A percentile compares a stretch with the other conserved stretches of the same genome.
These are phyloP conservation scores for Heritiera littoralis DNA, from an alignment of 345 rosid genomes.

Conservation along the genomic window DNA sequence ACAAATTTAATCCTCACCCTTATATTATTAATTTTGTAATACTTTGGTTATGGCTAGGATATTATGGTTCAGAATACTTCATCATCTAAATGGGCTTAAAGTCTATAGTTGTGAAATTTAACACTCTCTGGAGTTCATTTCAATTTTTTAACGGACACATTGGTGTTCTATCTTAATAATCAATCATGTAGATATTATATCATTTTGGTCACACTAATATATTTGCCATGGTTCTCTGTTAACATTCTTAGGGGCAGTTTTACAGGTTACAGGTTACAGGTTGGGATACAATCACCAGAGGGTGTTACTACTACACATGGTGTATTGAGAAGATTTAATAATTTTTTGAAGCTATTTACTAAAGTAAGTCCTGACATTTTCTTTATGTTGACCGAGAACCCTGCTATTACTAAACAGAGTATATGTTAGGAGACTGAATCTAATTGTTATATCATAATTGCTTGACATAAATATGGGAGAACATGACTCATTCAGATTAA, in stretches of 20 bases:
- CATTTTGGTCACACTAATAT: not conserved
- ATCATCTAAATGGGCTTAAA: not conserved
- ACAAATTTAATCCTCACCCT: not conserved
- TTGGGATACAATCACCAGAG: slow-evolving; percentile 88
- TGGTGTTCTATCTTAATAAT: not conserved
- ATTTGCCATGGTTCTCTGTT: slow-evolving; percentile 26
- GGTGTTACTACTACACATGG: slow-evolving; percentile 69
- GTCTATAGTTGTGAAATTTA: not conserved
- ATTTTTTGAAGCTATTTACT: slow-evolving; percentile 78
- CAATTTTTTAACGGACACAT: not conserved
- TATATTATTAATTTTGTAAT: too few species aligned
- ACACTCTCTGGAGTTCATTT: not conserved
- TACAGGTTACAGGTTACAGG: slow-evolving; percentile 99
- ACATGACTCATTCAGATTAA: not conserved
- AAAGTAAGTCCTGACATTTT: slow-evolving; percentile 56
- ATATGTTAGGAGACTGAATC: not conserved
- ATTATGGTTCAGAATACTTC: not conserved
- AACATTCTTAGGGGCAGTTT: slow-evolving; percentile 81
- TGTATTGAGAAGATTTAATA: slow-evolving; percentile 91
- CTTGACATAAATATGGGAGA: slow-evolving; percentile 12
- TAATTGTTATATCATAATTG: not conserved
- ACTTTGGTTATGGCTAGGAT: not conserved
- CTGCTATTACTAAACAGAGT: not conserved
- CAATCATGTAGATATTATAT: slow-evolving; percentile 1
- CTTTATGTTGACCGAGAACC: slow-evolving; percentile 3